Base-by-base conservation (phyloP, 2,329 filamentous ascomycete genomes). In the Pseudocercospora fijiensis region DNA sequence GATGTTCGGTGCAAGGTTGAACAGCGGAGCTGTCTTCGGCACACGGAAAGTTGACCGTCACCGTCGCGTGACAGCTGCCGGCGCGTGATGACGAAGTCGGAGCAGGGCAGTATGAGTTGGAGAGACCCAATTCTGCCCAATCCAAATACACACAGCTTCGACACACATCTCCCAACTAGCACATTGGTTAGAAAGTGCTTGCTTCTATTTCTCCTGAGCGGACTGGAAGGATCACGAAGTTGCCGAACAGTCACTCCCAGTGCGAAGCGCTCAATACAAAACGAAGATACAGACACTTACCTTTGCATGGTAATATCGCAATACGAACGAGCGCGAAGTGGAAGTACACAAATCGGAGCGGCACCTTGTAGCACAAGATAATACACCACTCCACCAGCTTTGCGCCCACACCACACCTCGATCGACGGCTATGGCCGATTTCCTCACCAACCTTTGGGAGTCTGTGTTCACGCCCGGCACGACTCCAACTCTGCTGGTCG, bases 391-490 rank as follows among this genome's bases (percentile, higher is more conserved):
- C 37, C 37, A 41, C 37, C 37, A 41, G 37, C 37, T 53, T 26
- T 27, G 16, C 49, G 26, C 49, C 49, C 22, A 53, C 22, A 53
- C 49, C 22, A 53, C 22, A 53, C 16, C 16, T 28, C 28, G 16
- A 56, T 30, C 18, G n/a, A 24, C 53, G 53, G 28, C 53, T 65
- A 77, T 76, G 80, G 76, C 79, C 33, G 69, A 74, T 70, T 88
- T 88, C 78, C 73, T 96, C 67, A 83, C 87, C 74, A 86, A 93
- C 70, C 89, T 97, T 65, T 96, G 92, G 90, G 86, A 90, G 75
- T 96, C 91, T 74, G 88, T 98, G 82, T 97, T 98, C 84, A 95
- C 90, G 4, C 91, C 94, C 0, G 95, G 95, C 62, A 87, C 94
- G 53, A 97, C 93, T 0, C 91, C 91, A 13, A 90, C 91, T 55